phyloP scores from a whole-genome alignment of 129 eudicot genomes.

The Lactuca saligna region DNA sequence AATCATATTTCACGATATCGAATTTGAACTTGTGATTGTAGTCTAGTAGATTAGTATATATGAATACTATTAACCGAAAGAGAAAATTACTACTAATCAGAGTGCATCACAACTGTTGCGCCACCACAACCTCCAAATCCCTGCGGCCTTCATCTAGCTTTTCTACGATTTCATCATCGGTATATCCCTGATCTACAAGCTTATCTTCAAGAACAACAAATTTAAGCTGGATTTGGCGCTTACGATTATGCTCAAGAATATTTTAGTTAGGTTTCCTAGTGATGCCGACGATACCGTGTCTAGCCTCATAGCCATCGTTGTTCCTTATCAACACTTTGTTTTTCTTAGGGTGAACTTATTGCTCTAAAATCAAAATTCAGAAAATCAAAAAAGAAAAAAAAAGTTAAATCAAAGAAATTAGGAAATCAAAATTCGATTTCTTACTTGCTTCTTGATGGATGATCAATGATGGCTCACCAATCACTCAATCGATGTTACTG shows the following conservation, averaged over 20 bases:
- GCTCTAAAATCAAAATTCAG: constrained; percentile 32
- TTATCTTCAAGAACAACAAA: constrained; percentile 54
- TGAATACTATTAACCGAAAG: too few species aligned
- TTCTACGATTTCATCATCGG: constrained; percentile 61
- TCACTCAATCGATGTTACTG: too few species aligned
- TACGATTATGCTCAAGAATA: constrained; percentile 84
- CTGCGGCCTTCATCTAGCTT: constrained; percentile 57
- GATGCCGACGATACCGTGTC: constrained; percentile 80
- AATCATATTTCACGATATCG: too few species aligned
- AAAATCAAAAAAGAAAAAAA: too few species aligned
- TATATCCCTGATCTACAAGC: constrained; percentile 73
- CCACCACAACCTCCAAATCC: constrained; percentile 58
- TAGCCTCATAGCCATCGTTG: constrained; percentile 51
- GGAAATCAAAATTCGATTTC: too few species aligned
- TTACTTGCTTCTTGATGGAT: too few species aligned
- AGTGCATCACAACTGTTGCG: constrained; percentile 6
- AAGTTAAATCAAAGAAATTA: too few species aligned
- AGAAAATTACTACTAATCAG: constrained; percentile 21
- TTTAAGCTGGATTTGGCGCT: constrained; percentile 61
- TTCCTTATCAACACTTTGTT: constrained; percentile 39
- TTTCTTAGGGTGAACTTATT: constrained; percentile 70
- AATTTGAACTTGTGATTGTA: too few species aligned
- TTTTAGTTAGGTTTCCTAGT: constrained; percentile 58
- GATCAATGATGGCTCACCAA: too few species aligned
- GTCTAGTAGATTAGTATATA: too few species aligned